phyloP scores from a whole-genome alignment of 1,284 basidiomycete genomes.

The Vanrija humicola region DNA sequence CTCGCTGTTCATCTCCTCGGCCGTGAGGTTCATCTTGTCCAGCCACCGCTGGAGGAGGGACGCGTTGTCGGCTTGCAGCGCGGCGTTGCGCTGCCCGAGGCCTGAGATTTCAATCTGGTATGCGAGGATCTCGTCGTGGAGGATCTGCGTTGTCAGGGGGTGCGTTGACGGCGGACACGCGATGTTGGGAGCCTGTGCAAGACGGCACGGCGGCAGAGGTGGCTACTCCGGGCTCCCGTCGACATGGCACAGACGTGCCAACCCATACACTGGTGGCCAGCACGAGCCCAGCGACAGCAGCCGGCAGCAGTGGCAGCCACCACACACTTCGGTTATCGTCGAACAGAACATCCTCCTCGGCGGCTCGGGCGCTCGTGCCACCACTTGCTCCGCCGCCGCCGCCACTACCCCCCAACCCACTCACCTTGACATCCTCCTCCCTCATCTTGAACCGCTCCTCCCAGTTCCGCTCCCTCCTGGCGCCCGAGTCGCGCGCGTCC shows the following conservation, averaged over 20 bases:
- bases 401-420: constrained; percentile 16
- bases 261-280: no score
- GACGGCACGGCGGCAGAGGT: no score
- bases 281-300: no score
- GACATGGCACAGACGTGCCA: no score
- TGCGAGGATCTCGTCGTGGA: constrained; percentile 90
- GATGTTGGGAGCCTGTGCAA: not conserved
- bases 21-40: constrained; percentile 88
- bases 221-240: no score
- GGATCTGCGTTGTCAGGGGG: constrained; percentile 56
- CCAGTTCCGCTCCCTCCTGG: constrained; percentile 57
- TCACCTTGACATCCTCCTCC: constrained; percentile 78
- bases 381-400: no score
- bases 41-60: constrained; percentile 91
- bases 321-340: no score
- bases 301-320: no score
- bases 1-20: constrained; percentile 88
- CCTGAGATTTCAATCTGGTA: constrained; percentile 84
- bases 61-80: constrained; percentile 85
- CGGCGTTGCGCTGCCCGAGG: constrained; percentile 79
- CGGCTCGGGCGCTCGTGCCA: no score
- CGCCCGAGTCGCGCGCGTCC: constrained; percentile 58
- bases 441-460: constrained; percentile 82
- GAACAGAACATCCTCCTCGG: no score
- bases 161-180: no score